phyloP scores from a whole-genome alignment of 805 yeast species.

The Saccharomyces eubayanus region DNA sequence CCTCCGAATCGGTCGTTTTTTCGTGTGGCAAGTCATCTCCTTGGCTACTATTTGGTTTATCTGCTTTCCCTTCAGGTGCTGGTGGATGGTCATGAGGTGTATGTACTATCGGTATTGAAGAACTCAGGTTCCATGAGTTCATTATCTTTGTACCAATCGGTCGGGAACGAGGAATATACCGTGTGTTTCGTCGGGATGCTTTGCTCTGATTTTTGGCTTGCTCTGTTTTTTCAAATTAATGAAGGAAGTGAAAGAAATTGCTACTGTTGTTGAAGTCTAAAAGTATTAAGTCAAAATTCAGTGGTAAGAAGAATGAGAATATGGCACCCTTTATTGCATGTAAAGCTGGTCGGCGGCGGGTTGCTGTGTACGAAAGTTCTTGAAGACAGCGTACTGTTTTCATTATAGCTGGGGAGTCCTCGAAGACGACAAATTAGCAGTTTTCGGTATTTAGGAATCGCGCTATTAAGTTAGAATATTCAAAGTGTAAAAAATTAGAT shows the following conservation, averaged over 20 bases:
- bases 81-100: not conserved
- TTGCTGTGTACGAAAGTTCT: not conserved
- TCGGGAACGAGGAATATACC: constrained; percentile 1
- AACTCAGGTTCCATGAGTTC: constrained; percentile 6
- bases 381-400: not conserved
- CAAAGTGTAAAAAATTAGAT: not conserved
- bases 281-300: not conserved
- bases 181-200: not conserved
- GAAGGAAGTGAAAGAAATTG: not conserved
- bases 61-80: not conserved
- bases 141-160: constrained; percentile 1
- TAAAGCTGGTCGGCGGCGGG: not conserved
- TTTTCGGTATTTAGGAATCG: not conserved
- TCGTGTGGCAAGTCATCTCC: not conserved
- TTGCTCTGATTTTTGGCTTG: not conserved
- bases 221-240: not conserved
- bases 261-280: not conserved
- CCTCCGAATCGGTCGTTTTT: not conserved
- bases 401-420: not conserved
- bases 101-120: constrained; percentile 10
- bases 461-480: not conserved
- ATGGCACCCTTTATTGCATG: not conserved
- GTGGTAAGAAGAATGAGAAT: not conserved
- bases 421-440: not conserved
- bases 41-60: constrained; percentile 3